Base-by-base conservation (phyloP, 2,329 filamentous ascomycete species). In the Alternaria incomplexa region DNA sequence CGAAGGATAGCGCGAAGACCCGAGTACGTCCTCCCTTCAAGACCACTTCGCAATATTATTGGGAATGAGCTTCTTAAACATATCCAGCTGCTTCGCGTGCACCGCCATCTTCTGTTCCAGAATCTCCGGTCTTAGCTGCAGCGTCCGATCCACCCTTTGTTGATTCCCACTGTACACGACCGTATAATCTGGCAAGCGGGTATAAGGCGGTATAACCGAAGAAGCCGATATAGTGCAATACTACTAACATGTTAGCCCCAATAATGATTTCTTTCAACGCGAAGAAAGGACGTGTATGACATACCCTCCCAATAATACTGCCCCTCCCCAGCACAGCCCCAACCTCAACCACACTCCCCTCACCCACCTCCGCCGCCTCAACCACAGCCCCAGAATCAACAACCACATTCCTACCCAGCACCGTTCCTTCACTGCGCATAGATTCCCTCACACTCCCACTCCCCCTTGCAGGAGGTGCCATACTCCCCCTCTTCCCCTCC, bases 301-400 rank as follows among this genome's bases (percentile, higher is more conserved):
- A 28, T 70, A 83, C 82, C 80, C 78, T 82, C 10, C 83, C 83
- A 58, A 85, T 55, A 1, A 78, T 70, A 56, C 68, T 73, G 0
- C 77, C 78, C 46, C 67, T 66, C 30, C 77, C 78, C 26, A 81
- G 40, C 47, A 72, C 67, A n/a, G 72, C 77, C 6, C 73, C 77
- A 17, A 70, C 71, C 63, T 79, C 77, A 5, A 81, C 62, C 45
- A 77, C 68, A 30, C 61, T 79, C 2, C 77, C 77, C 63, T 81
- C 79, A 3, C 78, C 79, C 25, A 81, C 68, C 63, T 79, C 76
- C 1, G 68, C 69, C 2, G 75, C 79, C 64, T 81, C 78, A 5
- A 81, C 74, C n/a, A 80, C 65, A 5, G 81, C 81, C n/a, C 78
- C 80, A 15, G 76, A 76, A 68, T 84, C 83, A 25, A 85, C 77